Base-by-base conservation (phyloP, 108 stramenopile genomes). In the Nannochloropsis salina region DNA sequence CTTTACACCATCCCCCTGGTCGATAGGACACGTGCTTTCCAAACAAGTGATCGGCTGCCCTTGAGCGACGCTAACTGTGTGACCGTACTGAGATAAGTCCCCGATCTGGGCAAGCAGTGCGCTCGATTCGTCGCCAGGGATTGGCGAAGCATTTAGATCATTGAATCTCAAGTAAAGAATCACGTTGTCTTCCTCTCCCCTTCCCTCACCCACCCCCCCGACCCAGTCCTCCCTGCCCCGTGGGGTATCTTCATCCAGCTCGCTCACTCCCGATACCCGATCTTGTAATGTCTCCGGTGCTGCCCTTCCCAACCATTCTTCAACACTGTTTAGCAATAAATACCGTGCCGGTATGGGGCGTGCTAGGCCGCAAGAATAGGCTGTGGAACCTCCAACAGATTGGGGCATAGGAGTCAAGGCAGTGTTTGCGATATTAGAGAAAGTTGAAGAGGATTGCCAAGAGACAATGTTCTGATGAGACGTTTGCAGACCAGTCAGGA, bases 241-340 rank as follows among this genome's bases (percentile, higher is more conserved):
- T 4, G 61, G 15, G 4, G 61, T 2, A 74, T 74, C 61, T 74
- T 8, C 20, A 4, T 74, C 61, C 15, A 4, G 61, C n/a, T 74
- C 61, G 61, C 8, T n/a, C 3, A 1, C 15, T n/a, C 61, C n/a
- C 15, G 61, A 0, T 74, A 74, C 8, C n/a, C n/a, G 20, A n/a
- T 74, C 61, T 74, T 8, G 15, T 3, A 74, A 74, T 3, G 20
- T n/a, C 61, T 74, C 61, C 6, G 61, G 61, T 74, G 61, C 61
- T n/a, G n/a, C 61, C n/a, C 61, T 15, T 6, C 61, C 61, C 61
- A 74, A n/a, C 61, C 61, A 74, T 74, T 74, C 61, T 74, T 74
- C 61, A 15, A 74, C 61, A 74, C 61, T 15, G 8, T 74, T n/a
- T 2, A 74, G 61, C 61, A 74, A n/a, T n/a, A 74, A n/a, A n/a